phyloP scores from a whole-genome alignment of 257 asterid genomes.

The Penstemon eatonii region DNA sequence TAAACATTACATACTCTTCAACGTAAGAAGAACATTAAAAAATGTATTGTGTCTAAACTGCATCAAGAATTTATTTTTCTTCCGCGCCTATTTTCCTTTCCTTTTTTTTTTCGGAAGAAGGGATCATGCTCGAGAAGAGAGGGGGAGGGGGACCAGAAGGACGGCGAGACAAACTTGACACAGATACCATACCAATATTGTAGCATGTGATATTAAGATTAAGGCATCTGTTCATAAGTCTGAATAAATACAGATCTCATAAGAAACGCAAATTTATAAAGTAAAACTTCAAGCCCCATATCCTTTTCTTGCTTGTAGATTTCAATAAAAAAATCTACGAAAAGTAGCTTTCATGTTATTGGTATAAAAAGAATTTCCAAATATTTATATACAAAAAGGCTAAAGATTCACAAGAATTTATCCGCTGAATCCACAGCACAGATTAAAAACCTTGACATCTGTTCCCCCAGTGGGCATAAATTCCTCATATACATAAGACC shows the following conservation, averaged over 20 bases:
- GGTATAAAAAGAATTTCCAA: neutral
- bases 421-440: slow-evolving; percentile 7
- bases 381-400: slow-evolving; percentile 1
- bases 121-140: neutral
- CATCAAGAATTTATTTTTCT: slow-evolving; percentile 9
- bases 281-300: neutral
- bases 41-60: neutral
- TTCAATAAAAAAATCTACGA: slow-evolving; percentile 8
- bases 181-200: neutral
- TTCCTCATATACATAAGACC: slow-evolving; percentile 97
- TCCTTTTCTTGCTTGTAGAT: neutral
- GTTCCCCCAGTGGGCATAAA: slow-evolving; percentile 99
- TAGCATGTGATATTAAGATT: neutral
- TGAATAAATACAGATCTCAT: neutral
- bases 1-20: too few species aligned
- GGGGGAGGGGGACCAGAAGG: neutral
- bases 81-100: neutral
- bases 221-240: neutral
- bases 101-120: neutral
- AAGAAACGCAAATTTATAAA: neutral
- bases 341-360: slow-evolving; percentile 4
- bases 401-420: neutral
- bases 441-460: slow-evolving; percentile 77
- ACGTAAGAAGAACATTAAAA: too few species aligned
- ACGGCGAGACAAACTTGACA: neutral